Conservation (phyloP, 1,284 basidiomycete genomes). For the Gastroboletus turbinatus region DNA sequence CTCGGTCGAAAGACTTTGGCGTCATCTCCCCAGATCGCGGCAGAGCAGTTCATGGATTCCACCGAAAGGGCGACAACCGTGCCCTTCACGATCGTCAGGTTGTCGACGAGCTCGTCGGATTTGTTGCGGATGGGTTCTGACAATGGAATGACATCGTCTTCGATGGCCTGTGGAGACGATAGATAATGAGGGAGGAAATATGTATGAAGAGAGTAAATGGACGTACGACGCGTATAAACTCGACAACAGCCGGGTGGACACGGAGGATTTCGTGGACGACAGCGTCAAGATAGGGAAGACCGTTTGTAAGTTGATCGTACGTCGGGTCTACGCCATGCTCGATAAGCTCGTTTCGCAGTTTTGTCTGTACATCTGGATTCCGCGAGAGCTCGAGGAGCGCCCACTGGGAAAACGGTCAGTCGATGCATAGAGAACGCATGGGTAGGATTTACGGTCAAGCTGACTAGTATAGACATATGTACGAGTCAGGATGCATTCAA, state of each 20-base stretch:
- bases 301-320: slow-evolving; percentile 16
- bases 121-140: no score
- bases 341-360: slow-evolving; percentile 7
- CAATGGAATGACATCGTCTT: slow-evolving; percentile 57
- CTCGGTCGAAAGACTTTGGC: slow-evolving; percentile 25
- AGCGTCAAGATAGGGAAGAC: slow-evolving; percentile 8
- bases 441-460: no score
- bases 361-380: slow-evolving; percentile 13
- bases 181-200: no score
- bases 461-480: no score
- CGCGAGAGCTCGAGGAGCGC: slow-evolving; percentile 21
- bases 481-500: no score
- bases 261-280: slow-evolving; percentile 25
- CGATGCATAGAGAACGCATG: no score
- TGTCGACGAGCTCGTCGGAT: no score
- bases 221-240: slow-evolving; percentile 41
- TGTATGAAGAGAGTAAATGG: not conserved
- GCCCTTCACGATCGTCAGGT: no score
- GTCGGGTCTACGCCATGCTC: slow-evolving; percentile 3
- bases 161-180: slow-evolving; percentile 31
- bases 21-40: slow-evolving; percentile 42
- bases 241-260: slow-evolving; percentile 16
- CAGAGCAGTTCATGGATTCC: slow-evolving; percentile 45
- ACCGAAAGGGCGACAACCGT: no score
- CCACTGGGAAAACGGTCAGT: no score